Evolutionary conservation across 331 rosid species (phyloP), one percentile per base, ranked within the genome.

Genomic region (Quercus phellos): DNA sequence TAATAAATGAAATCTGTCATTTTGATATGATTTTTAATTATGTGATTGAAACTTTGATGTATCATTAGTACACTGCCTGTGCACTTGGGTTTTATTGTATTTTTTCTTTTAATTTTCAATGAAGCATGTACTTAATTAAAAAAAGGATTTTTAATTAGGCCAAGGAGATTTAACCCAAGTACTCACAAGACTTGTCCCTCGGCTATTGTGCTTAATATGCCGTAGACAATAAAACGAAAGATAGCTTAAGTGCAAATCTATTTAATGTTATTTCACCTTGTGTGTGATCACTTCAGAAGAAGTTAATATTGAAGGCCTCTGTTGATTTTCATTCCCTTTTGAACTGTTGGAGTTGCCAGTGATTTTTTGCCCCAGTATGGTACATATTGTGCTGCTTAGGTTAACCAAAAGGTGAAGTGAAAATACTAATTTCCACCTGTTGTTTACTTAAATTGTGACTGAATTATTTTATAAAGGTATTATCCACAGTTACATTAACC

Each of bases 321-420:
- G 70, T 26, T 21, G 18, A 46, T 78, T 81, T 19, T 72, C 67
- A 27, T 56, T 59, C 70, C 61, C 50, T 55, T 53, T 18, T 56
- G 58, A 51, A 18, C 17, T 63, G 63, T 73, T 22, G 51, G 73
- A 38, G 70, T 74, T 38, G 35, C 38, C 16, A 11, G 19, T 34
- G 32, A 30, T 14, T 6, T 69, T 61, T 66, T 70, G 76, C 80
- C 70, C 35, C 34, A n/a, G 35, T 78, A 27, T 59, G 64, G 78
- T 53, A 73, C 53, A 19, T 42, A 24, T 61, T 77, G 58, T 24
- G 58, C 50, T 67, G 58, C 10, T 56, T 34, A 11, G 60, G 30
- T 68, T 77, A 26, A 13, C 46, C 27, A 10, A 26, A 76, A 54
- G 71, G 42, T 29, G n/a, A 61, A 27, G 51, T 8, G 27, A 66